Percentiles rank a stretch among this genome's conserved stretches.
Evolutionary conservation across 768 basidiomycete genomes (phyloP).

Genomic region (Boletales sp.): DNA sequence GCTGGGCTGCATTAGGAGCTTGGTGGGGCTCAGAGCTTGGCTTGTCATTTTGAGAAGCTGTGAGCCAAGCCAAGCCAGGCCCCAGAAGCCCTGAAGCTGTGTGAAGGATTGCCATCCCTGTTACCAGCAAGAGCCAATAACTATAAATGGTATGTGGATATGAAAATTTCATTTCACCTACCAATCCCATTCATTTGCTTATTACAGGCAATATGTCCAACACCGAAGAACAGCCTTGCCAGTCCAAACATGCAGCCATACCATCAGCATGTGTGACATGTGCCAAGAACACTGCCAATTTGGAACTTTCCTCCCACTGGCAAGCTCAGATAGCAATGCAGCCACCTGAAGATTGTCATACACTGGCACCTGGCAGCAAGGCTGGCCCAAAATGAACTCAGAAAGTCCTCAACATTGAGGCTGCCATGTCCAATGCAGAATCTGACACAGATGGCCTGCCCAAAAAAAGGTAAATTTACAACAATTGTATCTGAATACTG

Average conservation of each 20-base stretch:
- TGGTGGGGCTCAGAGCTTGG: background rate
- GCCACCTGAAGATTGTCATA: too few relatives aligned
- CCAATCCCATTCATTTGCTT: background rate
- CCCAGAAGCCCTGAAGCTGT: conserved; percentile 1
- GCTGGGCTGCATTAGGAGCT: background rate
- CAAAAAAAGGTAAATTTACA: background rate
- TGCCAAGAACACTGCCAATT: background rate
- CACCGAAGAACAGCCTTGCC: too few relatives aligned
- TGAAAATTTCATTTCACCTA: background rate
- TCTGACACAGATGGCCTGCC: too few relatives aligned
- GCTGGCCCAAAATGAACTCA: too few relatives aligned
- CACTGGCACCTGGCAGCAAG: too few relatives aligned
- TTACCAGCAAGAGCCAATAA: background rate
- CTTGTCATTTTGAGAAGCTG: background rate
- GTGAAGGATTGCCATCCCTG: background rate
- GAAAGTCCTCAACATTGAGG: too few relatives aligned
- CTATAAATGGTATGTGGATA: conserved; percentile 2
- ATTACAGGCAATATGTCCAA: background rate
- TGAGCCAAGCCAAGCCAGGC: background rate
- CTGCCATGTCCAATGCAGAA: too few relatives aligned
- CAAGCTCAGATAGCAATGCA: background rate
- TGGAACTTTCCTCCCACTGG: background rate
- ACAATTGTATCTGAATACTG: background rate
- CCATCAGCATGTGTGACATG: background rate
- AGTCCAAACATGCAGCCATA: background rate